Conservation (phyloP, 2,329 filamentous ascomycete species). For the Sclerotinia glacialis region DNA sequence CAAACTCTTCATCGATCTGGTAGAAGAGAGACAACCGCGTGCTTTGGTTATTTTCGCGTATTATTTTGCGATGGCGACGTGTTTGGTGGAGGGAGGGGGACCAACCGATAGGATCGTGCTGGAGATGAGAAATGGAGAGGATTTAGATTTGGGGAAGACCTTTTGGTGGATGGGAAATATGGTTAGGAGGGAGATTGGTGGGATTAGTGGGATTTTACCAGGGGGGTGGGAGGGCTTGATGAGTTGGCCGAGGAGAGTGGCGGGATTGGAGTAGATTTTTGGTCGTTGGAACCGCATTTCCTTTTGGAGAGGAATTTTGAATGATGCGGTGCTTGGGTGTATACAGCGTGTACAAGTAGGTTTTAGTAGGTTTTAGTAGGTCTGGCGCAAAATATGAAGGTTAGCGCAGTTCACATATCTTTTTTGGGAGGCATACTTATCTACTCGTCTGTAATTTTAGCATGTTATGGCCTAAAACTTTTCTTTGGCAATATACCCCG, state of each 20-base stretch:
- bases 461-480: not conserved
- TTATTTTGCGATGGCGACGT: constrained; percentile 37
- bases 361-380: not conserved
- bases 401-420: not conserved
- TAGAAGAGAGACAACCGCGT: constrained; percentile 25
- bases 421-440: not conserved
- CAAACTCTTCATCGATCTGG: constrained; percentile 25
- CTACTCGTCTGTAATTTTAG: not conserved
- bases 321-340: not conserved
- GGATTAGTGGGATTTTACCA: constrained; percentile 6
- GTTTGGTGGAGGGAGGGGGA: not conserved
- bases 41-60: constrained; percentile 34
- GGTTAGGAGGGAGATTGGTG: constrained; percentile 10
- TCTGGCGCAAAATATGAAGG: not conserved
- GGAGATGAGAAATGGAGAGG: constrained; percentile 11
- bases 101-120: not conserved
- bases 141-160: constrained; percentile 1
- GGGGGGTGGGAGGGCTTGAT: constrained; percentile 9
- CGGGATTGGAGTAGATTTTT: constrained; percentile 2
- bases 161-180: constrained; percentile 21
- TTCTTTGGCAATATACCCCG: not conserved
- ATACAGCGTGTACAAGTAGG: not conserved
- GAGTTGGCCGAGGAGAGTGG: constrained; percentile 13
- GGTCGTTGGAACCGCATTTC: not conserved
- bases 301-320: not conserved